Evolutionary conservation across 352 stramenopile genomes (phyloP).

Genomic region (Pythium inflatum): DNA sequence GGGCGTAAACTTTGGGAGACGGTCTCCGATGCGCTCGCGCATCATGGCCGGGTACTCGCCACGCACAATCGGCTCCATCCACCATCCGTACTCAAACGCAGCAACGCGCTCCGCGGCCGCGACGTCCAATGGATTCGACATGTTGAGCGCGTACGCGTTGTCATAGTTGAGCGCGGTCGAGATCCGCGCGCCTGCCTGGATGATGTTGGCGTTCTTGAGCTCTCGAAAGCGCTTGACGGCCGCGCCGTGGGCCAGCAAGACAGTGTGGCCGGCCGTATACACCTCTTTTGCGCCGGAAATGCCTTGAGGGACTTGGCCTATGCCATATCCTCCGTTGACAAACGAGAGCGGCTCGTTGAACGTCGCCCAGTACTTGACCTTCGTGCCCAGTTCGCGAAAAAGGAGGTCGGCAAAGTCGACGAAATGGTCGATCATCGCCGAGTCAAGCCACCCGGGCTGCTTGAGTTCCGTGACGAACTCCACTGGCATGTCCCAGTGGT

Average conservation of each 20-base stretch:
- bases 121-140: slow-evolving; percentile 44
- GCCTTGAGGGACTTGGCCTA: too few relatives aligned
- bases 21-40: slow-evolving; percentile 70
- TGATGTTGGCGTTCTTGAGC: slow-evolving; percentile 53
- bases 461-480: slow-evolving; percentile 79
- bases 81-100: slow-evolving; percentile 92
- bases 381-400: slow-evolving; percentile 89
- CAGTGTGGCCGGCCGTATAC: slow-evolving; percentile 82
- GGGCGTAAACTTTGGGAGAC: slow-evolving; percentile 87
- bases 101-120: slow-evolving; percentile 81
- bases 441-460: slow-evolving; percentile 74
- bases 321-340: not conserved
- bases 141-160: slow-evolving; percentile 71
- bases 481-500: slow-evolving; percentile 96
- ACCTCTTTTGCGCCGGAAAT: too few relatives aligned
- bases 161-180: slow-evolving; percentile 92
- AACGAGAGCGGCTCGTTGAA: slow-evolving; percentile 95
- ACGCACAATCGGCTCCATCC: slow-evolving; percentile 85
- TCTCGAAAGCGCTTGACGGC: slow-evolving; percentile 84
- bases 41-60: slow-evolving; percentile 94
- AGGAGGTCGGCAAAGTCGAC: slow-evolving; percentile 88
- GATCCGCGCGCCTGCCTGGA: slow-evolving; percentile 73
- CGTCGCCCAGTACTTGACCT: slow-evolving; percentile 95
- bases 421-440: slow-evolving; percentile 56
- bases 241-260: slow-evolving; percentile 89